These are phyloP conservation scores for Cardamine resedifolia DNA, from an alignment of 345 rosid species.

Conservation along the genomic window DNA sequence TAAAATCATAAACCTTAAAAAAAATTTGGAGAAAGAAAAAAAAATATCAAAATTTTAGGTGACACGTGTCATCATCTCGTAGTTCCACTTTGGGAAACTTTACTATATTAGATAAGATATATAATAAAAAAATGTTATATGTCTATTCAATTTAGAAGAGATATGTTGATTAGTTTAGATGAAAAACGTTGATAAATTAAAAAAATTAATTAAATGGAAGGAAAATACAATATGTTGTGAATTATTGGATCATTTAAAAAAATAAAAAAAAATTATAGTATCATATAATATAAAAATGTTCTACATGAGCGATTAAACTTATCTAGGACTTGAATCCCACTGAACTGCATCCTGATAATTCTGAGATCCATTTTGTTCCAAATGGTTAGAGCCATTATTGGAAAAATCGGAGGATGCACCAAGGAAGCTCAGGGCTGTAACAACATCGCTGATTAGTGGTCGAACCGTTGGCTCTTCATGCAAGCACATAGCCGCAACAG, in stretches of 20 bases:
- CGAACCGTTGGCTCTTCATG: conserved; percentile 62
- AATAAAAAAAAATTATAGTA: background rate
- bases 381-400: background rate
- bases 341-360: background rate
- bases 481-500: conserved; percentile 81
- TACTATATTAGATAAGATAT: no score
- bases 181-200: background rate
- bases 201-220: background rate
- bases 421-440: conserved; percentile 64
- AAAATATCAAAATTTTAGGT: no score
- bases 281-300: background rate
- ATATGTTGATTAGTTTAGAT: background rate
- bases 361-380: background rate
- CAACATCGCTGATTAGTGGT: conserved; percentile 74
- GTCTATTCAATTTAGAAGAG: background rate
- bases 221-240: background rate
- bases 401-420: conserved; percentile 19
- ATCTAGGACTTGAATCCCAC: conserved; percentile 22
- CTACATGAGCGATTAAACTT: background rate
- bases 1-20: no score
- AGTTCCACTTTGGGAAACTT: no score
- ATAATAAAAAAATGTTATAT: no score
- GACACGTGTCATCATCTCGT: no score
- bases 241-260: background rate
- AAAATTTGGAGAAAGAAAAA: no score